Base-by-base conservation (phyloP, 1,284 basidiomycete species). In the Naganishia sp. region DNA sequence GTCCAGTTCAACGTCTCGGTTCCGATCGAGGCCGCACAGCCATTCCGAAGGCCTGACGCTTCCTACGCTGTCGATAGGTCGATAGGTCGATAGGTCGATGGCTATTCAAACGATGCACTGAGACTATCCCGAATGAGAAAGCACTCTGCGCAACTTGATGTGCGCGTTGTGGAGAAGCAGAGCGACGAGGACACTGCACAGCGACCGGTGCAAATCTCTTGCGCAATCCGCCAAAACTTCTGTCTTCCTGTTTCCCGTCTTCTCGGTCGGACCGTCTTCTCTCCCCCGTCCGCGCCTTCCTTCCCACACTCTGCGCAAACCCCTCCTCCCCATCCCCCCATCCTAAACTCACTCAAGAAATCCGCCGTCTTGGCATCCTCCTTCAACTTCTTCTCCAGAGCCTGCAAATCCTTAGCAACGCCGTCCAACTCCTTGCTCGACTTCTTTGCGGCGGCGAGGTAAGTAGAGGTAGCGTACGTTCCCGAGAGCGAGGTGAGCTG, bases 391-490 rank as follows among this genome's bases (percentile, higher is more conserved):
- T 83, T 83, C 70, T 86, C 82, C 77, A 94, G 85, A 70, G 81
- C 78, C 76, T 83, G 83, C 72, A 99, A 87, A 80, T 98, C 95
- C 80, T 91, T 89, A 81, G 81, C 86, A 77, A 96, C 86, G 25
- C 84, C 82, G 76, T 87, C 86, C 45, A 80, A 75, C 55, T 79
- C 77, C 70, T 78, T 74, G 67, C 90, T 86, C 3, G 89, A 90
- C 83, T 93, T 90, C 75, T 87, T 84, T 76, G 94, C 86, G 21
- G 96, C 94, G 64, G 95, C 95, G 63, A 88, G 86, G 82, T 91
- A 99, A 71, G 91, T 86, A 33, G 96, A 95, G 68, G 90, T 89
- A 70, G 96, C 95, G 82, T 99, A 99, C 82, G 97, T 98, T 79
- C 80, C 80, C 60, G 79, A 76, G 54, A 81, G 76, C 55, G 79